phyloP scores from a whole-genome alignment of 192 early-diverging fungal genomes.

The Rhizophlyctis rosea region DNA sequence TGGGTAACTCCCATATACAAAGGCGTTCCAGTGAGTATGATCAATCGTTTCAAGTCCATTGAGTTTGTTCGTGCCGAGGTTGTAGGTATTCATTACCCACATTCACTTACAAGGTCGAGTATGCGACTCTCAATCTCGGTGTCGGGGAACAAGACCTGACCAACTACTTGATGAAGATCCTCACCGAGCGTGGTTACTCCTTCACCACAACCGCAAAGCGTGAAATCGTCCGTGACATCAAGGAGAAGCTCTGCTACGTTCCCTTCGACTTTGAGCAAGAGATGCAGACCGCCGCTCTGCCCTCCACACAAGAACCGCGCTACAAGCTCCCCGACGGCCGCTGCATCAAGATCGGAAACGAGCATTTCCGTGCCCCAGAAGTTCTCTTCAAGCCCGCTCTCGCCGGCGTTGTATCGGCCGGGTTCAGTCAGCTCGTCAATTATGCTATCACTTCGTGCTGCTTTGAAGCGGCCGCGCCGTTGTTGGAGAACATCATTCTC shows the following conservation, averaged over 20 bases:
- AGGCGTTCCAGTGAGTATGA: constrained; percentile 55
- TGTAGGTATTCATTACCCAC: constrained; percentile 97
- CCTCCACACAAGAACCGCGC: constrained; percentile 91
- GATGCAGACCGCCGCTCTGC: constrained; percentile 89
- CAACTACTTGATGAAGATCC: constrained; percentile 93
- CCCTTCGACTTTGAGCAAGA: constrained; percentile 70
- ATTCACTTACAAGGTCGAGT: constrained; percentile 87
- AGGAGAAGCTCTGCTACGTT: constrained; percentile 98
- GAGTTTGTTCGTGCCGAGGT: constrained; percentile 98
- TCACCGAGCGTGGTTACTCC: constrained; percentile 89
- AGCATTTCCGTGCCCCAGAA: constrained; percentile 59
- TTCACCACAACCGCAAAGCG: constrained; percentile 98
- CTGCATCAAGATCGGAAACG: constrained; percentile 58
- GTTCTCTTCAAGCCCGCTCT: constrained; percentile 61
- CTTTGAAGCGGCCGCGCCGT: constrained; percentile 67
- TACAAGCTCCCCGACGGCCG: constrained; percentile 93
- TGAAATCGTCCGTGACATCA: constrained; percentile 95
- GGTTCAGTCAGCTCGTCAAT: constrained; percentile 96
- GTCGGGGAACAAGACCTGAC: constrained; percentile 96
- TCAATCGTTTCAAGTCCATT: constrained; percentile 76
- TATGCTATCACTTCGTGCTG: constrained; percentile 97
- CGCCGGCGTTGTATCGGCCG: constrained; percentile 79
- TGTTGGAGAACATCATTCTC: constrained; percentile 43
- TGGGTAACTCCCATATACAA: constrained; percentile 64
- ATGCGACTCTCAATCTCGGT: constrained; percentile 85